phyloP scores from a whole-genome alignment of 208 protist genomes.

The Acanthamoeba healyi region DNA sequence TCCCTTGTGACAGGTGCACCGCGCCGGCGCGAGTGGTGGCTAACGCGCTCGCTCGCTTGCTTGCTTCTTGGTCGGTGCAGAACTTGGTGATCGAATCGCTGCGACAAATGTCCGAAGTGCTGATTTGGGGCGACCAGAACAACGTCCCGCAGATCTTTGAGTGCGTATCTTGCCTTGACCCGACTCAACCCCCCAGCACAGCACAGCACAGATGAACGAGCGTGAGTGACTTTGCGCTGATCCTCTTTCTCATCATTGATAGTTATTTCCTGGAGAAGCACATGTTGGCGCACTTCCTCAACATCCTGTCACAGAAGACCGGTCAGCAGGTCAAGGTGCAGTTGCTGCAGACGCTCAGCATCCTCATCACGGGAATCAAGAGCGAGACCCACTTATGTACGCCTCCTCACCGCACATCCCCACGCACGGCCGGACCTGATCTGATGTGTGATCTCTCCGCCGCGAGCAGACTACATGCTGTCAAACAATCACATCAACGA shows the following conservation, averaged over 20 bases:
- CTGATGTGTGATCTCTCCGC: not conserved
- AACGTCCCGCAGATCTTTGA: conserved; percentile 88
- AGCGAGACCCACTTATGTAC: conserved; percentile 88
- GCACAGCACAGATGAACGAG: too few relatives aligned
- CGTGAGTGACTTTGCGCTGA: too few relatives aligned
- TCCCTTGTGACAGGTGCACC: too few relatives aligned
- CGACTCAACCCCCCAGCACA: too few relatives aligned
- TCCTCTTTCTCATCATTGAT: too few relatives aligned
- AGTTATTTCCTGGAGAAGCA: conserved; percentile 92
- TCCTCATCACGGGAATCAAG: conserved; percentile 89
- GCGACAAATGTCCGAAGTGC: conserved; percentile 89
- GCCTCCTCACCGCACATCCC: too few relatives aligned
- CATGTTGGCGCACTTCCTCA: conserved; percentile 87
- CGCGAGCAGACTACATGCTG: conserved; percentile 88
- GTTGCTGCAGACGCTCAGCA: conserved; percentile 91
- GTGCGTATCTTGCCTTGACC: too few relatives aligned
- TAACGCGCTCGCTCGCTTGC: too few relatives aligned
- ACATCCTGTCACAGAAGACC: conserved; percentile 87
- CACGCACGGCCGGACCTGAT: too few relatives aligned
- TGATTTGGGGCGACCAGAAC: conserved; percentile 95
- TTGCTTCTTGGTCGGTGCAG: not conserved
- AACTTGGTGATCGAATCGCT: conserved; percentile 90
- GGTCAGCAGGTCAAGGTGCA: conserved; percentile 88
- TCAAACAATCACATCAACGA: conserved; percentile 94
- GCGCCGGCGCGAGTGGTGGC: too few relatives aligned